A percentile compares a stretch with the other conserved stretches of the same genome.
phyloP scores from a whole-genome alignment of 768 basidiomycete genomes.

The Mycena filopes region DNA sequence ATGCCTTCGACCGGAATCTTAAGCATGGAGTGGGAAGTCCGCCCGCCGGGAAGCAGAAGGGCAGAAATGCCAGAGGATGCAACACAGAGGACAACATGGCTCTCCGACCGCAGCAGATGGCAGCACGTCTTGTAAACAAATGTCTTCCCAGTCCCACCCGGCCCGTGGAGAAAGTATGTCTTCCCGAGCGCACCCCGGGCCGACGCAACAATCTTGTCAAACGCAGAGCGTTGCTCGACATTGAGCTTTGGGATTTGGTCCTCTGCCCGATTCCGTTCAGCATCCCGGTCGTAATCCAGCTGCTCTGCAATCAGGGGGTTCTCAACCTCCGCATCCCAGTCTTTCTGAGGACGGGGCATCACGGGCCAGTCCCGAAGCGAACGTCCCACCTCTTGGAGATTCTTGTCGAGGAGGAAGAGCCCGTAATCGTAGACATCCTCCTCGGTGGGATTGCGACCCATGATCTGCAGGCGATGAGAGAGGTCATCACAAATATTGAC shows the following conservation, averaged over 20 bases:
- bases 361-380: conserved; percentile 35
- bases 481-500: conserved; percentile 56
- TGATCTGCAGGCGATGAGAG: conserved; percentile 25
- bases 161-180: conserved; percentile 54
- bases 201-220: conserved; percentile 41
- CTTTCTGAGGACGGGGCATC: conserved; percentile 23
- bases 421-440: conserved; percentile 53
- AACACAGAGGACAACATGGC: conserved; percentile 54
- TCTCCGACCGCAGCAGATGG: conserved; percentile 36
- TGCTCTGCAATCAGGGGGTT: conserved; percentile 37
- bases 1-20: conserved; percentile 52
- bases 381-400: conserved; percentile 38
- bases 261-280: conserved; percentile 20
- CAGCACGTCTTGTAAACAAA: conserved; percentile 52
- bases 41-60: conserved; percentile 54
- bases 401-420: conserved; percentile 48
- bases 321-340: conserved; percentile 33
- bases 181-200: conserved; percentile 32
- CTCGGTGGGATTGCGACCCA: conserved; percentile 33
- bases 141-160: conserved; percentile 59
- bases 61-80: conserved; percentile 61
- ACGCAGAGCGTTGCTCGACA: conserved; percentile 43
- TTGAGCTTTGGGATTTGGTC: conserved; percentile 38
- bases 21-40: conserved; percentile 60
- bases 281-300: conserved; percentile 12